Evolutionary conservation across 2,329 filamentous ascomycete genomes (phyloP).

Genomic region (Cladosporium sp.): DNA sequence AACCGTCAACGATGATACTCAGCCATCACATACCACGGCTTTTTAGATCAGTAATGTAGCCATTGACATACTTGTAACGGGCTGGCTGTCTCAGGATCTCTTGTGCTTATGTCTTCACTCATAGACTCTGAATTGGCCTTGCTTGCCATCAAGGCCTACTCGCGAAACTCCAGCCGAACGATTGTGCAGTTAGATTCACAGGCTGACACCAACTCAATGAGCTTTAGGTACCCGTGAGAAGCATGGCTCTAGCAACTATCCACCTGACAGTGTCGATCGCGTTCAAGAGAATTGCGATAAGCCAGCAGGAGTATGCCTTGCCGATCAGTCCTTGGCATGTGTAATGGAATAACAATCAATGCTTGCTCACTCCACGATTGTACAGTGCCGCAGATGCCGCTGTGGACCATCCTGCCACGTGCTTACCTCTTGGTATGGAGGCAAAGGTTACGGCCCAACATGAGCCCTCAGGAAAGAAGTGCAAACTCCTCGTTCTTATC

Average conservation of each 20-base stretch:
- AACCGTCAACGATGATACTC: not conserved
- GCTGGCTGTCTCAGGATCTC: not conserved
- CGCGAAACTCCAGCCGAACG: not conserved
- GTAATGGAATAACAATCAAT: not conserved
- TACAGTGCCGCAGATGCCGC: not conserved
- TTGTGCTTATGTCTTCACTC: not conserved
- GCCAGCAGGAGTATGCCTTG: not conserved
- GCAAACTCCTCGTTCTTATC: constrained; percentile 1
- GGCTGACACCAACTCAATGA: not conserved
- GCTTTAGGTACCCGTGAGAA: not conserved
- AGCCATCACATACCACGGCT: not conserved
- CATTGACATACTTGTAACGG: not conserved
- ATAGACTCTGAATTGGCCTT: not conserved
- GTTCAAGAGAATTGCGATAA: not conserved
- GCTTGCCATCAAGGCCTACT: not conserved
- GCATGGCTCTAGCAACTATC: not conserved
- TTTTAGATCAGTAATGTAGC: not conserved
- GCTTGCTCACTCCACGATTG: not conserved
- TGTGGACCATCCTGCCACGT: not conserved
- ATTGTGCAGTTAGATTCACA: not conserved
- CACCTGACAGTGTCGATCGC: not conserved
- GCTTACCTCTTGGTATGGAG: not conserved
- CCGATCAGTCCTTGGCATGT: constrained; percentile 7
- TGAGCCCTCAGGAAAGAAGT: not conserved
- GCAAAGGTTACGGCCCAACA: not conserved